Evolutionary conservation across 2,329 filamentous ascomycete genomes (phyloP), one percentile per base, ranked within the genome.

Genomic region (Dactylellina drechsleri): DNA sequence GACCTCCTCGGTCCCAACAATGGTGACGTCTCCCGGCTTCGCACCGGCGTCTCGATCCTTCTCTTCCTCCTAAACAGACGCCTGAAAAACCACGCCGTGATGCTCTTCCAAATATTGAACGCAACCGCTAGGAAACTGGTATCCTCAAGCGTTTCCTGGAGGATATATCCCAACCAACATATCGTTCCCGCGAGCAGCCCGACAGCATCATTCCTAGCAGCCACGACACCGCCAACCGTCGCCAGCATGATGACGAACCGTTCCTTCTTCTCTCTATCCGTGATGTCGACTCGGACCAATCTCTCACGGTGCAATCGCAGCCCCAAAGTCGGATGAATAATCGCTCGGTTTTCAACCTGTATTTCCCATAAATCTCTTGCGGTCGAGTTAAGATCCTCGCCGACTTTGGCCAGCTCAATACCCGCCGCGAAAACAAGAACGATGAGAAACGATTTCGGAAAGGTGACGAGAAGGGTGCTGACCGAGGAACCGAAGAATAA

Each of bases 361-460:
- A 81, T 7, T 49, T 77, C 58, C 61, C 82, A 82, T 23, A 89
- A 83, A 83, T 85, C 86, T 79, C 84, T 85, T 78, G 90, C 90
- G 83, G 82, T 89, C 79, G 80, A 89, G 79, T 96, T 96, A 43
- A 97, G 83, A 72, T 89, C 91, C 80, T 93, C 90, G 0, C 92
- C 93, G 0, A 95, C 93, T 80, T 91, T 91, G 20, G 91, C 91
- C 13, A 98, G 84, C 82, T 98, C 94, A 52, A 97, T 83, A 0
- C 94, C 95, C 0, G 94, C 92, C 0, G 92, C 93, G 28, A 97
- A 85, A 1, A 98, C 93, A 87, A 97, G 93, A 66, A 98, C 86
- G 0, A 92, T 93, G 0, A 98, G 85, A 0, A 97, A 82, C 2
- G 88, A 87, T 75, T 87, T 88, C 0, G 95, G 94, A 79, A 97